Percentiles rank a stretch among this genome's conserved stretches.
These are phyloP conservation scores for Turritis glabra DNA, from an alignment of 345 rosid genomes.

Conservation along the genomic window DNA sequence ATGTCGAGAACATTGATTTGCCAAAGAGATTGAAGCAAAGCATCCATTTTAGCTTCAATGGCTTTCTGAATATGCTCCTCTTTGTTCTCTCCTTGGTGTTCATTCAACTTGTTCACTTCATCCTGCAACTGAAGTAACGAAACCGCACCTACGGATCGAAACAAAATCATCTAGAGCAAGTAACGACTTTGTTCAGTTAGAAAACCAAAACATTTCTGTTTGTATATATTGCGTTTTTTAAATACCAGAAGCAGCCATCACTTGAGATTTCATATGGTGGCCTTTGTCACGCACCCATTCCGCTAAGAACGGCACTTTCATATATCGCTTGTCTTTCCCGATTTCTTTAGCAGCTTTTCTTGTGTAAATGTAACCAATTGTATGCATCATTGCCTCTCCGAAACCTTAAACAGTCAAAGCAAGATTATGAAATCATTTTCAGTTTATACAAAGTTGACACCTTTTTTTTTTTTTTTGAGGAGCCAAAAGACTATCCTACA, in stretches of 20 bases:
- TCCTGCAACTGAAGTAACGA: slow-evolving; percentile 78
- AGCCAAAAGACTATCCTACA: not conserved
- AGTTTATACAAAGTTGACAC: slow-evolving; percentile 22
- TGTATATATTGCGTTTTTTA: not conserved
- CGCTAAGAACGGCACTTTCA: slow-evolving; percentile 95
- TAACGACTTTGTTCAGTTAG: not conserved
- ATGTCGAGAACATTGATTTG: slow-evolving; percentile 91
- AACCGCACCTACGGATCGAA: slow-evolving; percentile 75
- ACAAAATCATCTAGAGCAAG: slow-evolving; percentile 59
- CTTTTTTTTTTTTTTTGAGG: not conserved
- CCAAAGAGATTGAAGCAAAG: slow-evolving; percentile 93
- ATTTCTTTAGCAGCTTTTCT: slow-evolving; percentile 90
- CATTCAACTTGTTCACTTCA: slow-evolving; percentile 67
- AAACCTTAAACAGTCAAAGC: slow-evolving; percentile 52
- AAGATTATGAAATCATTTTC: not conserved
- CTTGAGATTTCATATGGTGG: slow-evolving; percentile 89
- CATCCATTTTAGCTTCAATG: slow-evolving; percentile 72
- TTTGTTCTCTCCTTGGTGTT: slow-evolving; percentile 51
- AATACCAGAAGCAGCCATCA: slow-evolving; percentile 96
- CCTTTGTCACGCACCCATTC: slow-evolving; percentile 99
- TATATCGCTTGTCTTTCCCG: slow-evolving; percentile 79
- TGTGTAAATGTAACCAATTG: slow-evolving; percentile 87
- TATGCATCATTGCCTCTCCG: slow-evolving; percentile 97
- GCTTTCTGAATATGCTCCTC: slow-evolving; percentile 74
- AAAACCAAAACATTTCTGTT: not conserved